Percentiles rank a stretch among this genome's conserved stretches.
Evolutionary conservation across 1,284 basidiomycete genomes (phyloP).

Genomic region (Pseudozyma sp.): DNA sequence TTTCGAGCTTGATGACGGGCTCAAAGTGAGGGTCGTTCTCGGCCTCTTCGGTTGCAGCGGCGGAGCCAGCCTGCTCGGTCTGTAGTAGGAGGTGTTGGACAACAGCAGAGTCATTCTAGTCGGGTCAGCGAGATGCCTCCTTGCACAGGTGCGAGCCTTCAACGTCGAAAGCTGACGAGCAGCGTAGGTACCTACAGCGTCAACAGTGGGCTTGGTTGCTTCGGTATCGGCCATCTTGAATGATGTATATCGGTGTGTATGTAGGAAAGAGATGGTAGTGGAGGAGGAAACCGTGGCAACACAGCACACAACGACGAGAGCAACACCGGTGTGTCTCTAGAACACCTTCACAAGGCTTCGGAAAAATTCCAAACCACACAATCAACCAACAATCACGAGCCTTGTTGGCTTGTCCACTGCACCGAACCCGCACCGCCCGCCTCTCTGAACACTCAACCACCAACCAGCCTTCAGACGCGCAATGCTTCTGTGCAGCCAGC

Average conservation of each 20-base stretch:
- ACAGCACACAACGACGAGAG: neutral
- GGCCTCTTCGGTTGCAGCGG: conserved; percentile 75
- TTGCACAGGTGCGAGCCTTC: no score
- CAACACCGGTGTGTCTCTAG: neutral
- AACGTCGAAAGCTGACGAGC: neutral
- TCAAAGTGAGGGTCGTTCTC: conserved; percentile 92
- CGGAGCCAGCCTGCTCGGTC: conserved; percentile 41
- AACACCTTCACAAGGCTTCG: neutral
- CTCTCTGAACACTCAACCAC: no score
- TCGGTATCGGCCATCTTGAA: conserved; percentile 49
- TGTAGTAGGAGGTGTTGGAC: neutral
- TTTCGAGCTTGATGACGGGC: conserved; percentile 96
- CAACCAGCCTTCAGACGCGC: no score
- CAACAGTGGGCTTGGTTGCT: conserved; percentile 54
- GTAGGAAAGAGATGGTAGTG: conserved; percentile 17
- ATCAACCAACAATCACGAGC: neutral
- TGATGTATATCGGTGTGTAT: conserved; percentile 1
- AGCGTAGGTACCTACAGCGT: conserved; percentile 34
- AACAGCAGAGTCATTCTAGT: no score
- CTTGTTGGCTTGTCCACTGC: no score
- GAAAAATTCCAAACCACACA: conserved; percentile 7
- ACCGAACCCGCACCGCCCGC: no score
- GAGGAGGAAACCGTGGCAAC: neutral
- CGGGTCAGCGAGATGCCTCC: no score
- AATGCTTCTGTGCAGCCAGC: no score